Evolutionary conservation across 2,329 filamentous ascomycete species (phyloP).

Genomic region (Phyllosticta capitalensis): DNA sequence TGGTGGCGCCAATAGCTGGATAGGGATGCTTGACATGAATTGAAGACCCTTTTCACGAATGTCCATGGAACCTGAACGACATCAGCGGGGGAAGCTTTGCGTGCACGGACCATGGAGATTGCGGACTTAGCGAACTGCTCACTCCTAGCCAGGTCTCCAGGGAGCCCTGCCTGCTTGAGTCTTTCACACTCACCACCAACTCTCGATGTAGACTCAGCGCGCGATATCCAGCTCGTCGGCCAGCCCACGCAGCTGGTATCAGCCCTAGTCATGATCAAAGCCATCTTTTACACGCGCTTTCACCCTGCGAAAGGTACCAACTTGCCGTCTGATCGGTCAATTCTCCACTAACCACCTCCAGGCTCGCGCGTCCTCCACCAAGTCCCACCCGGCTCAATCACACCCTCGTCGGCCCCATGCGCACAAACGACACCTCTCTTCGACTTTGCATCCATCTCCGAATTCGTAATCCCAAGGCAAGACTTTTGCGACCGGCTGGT

Average conservation of each 20-base stretch:
- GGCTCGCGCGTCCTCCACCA: conserved; percentile 56
- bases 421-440: conserved; percentile 55
- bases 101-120: neutral
- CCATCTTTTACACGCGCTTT: conserved; percentile 59
- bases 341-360: conserved; percentile 18
- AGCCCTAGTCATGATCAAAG: conserved; percentile 45
- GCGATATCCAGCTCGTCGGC: neutral
- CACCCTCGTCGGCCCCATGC: conserved; percentile 29
- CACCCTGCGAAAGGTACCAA: conserved; percentile 42
- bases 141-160: neutral
- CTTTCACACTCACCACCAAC: neutral
- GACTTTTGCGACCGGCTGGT: conserved; percentile 90
- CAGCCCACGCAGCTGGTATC: neutral
- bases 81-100: neutral
- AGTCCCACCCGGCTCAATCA: conserved; percentile 52
- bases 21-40: neutral
- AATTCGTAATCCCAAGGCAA: conserved; percentile 90
- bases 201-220: neutral
- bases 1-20: neutral
- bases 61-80: no score
- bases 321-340: neutral
- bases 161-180: neutral
- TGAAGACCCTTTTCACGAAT: neutral
- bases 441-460: conserved; percentile 75
- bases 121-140: neutral